Conservation (phyloP, 2,329 filamentous ascomycete genomes). For the Alternaria ethzedia region DNA sequence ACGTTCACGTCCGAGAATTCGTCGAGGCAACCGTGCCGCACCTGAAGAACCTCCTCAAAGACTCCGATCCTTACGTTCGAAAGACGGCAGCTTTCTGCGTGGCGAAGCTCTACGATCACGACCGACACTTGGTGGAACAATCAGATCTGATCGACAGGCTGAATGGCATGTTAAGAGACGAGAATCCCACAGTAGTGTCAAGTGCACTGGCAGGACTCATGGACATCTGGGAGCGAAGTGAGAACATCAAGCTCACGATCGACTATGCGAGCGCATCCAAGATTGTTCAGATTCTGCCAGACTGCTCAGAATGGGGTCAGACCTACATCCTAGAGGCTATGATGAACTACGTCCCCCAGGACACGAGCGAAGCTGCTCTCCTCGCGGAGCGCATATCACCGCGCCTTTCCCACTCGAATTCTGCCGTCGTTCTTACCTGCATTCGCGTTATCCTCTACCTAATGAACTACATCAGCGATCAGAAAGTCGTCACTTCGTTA, state of each 20-base stretch:
- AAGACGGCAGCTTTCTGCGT: conserved; percentile 97
- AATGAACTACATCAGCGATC: conserved; percentile 97
- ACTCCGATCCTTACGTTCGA: conserved; percentile 92
- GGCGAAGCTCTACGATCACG: conserved; percentile 97
- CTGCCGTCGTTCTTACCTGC: conserved; percentile 92
- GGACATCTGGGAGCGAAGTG: conserved; percentile 98
- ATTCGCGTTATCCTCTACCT: conserved; percentile 96
- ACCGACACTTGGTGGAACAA: conserved; percentile 84
- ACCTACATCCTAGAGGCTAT: conserved; percentile 97
- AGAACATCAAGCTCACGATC: conserved; percentile 96
- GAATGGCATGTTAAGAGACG: conserved; percentile 88
- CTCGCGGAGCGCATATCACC: conserved; percentile 93
- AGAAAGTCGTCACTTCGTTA: conserved; percentile 83
- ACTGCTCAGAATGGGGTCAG: conserved; percentile 99
- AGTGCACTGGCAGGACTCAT: conserved; percentile 89
- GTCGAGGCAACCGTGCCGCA: conserved; percentile 88
- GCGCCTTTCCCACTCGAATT: conserved; percentile 96
- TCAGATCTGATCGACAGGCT: conserved; percentile 92
- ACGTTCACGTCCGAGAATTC: conserved; percentile 95
- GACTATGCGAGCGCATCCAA: conserved; percentile 98
- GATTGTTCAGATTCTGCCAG: conserved; percentile 93
- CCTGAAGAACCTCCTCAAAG: conserved; percentile 81
- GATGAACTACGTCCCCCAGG: conserved; percentile 96
- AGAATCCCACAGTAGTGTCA: conserved; percentile 96
- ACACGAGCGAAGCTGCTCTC: conserved; percentile 83